Evolutionary conservation across 441 rosid genomes (phyloP).

Genomic region (Corymbia calophylla): DNA sequence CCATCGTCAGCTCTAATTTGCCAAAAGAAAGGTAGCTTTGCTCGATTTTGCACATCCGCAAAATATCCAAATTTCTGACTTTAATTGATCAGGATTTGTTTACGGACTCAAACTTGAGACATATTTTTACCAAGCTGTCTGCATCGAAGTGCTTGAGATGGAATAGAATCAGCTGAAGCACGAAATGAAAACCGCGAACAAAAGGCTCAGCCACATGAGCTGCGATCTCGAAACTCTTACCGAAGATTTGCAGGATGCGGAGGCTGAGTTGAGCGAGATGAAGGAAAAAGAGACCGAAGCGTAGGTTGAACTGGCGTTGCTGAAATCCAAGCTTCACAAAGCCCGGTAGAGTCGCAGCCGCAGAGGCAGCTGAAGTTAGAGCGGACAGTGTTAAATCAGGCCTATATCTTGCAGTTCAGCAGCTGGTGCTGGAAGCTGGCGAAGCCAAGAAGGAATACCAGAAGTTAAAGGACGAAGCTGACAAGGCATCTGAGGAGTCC

Average conservation of each 20-base stretch:
- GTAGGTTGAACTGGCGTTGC: slow-evolving; percentile 22
- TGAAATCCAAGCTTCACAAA: slow-evolving; percentile 28
- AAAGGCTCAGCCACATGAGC: slow-evolving; percentile 10
- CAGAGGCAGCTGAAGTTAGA: slow-evolving; percentile 31
- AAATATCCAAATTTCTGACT: too few relatives aligned
- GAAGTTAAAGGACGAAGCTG: slow-evolving; percentile 7
- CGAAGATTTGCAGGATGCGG: slow-evolving; percentile 10
- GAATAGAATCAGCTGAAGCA: slow-evolving; percentile 20
- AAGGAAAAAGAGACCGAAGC: slow-evolving; percentile 27
- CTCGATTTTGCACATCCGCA: too few relatives aligned
- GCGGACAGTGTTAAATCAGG: slow-evolving; percentile 18
- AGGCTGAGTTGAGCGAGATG: slow-evolving; percentile 13
- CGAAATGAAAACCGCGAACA: slow-evolving; percentile 15
- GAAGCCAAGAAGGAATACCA: slow-evolving; percentile 20
- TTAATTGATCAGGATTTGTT: too few relatives aligned
- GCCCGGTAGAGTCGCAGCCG: slow-evolving; percentile 18
- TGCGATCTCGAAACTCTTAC: slow-evolving; percentile 12
- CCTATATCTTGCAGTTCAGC: slow-evolving; percentile 25
- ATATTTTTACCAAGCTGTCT: not conserved
- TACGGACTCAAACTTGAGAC: too few relatives aligned
- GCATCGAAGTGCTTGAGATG: slow-evolving; percentile 11
- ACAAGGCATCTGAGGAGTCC: slow-evolving; percentile 5
- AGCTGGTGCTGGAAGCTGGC: slow-evolving; percentile 24
- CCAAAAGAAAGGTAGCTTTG: too few relatives aligned
- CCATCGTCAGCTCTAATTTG: too few relatives aligned